phyloP scores from a whole-genome alignment of 169 alveolate genomes.

The Eimeria praecox region DNA sequence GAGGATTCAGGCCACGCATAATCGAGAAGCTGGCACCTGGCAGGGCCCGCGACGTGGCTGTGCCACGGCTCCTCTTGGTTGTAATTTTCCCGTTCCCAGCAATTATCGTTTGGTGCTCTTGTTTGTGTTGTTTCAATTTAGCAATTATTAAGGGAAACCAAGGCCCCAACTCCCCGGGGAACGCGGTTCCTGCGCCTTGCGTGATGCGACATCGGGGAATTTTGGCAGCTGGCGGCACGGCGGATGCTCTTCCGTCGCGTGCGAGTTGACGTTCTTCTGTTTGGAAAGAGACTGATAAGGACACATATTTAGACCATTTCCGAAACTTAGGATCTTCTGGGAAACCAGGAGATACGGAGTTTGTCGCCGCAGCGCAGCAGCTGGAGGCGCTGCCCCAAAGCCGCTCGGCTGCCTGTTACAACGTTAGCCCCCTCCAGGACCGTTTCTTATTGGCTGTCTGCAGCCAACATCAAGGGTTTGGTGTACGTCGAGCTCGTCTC shows the following conservation, averaged over 20 bases:
- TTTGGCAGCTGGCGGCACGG: conserved; percentile 34
- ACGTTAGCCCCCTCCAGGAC: background rate
- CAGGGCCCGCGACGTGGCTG: conserved; percentile 54
- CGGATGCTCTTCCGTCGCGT: conserved; percentile 18
- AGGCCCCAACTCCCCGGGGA: conserved; percentile 1
- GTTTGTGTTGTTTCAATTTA: background rate
- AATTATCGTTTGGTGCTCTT: background rate
- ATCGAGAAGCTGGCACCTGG: background rate
- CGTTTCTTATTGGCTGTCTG: conserved; percentile 1
- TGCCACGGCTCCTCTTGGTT: background rate
- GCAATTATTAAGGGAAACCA: background rate
- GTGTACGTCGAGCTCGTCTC: background rate
- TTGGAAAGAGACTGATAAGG: background rate
- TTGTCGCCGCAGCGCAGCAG: conserved; percentile 30
- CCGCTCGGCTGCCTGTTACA: conserved; percentile 13
- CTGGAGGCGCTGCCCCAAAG: conserved; percentile 17
- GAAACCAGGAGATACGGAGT: background rate
- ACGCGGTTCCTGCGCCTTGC: background rate
- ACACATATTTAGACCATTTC: background rate
- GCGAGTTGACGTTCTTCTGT: background rate
- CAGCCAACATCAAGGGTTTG: conserved; percentile 14
- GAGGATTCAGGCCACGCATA: background rate
- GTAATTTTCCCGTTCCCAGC: background rate
- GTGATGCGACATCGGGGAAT: conserved; percentile 44
- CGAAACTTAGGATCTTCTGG: background rate